Evolutionary conservation across 139 green algal genomes (phyloP).

Genomic region (Coelastrella sp.): DNA sequence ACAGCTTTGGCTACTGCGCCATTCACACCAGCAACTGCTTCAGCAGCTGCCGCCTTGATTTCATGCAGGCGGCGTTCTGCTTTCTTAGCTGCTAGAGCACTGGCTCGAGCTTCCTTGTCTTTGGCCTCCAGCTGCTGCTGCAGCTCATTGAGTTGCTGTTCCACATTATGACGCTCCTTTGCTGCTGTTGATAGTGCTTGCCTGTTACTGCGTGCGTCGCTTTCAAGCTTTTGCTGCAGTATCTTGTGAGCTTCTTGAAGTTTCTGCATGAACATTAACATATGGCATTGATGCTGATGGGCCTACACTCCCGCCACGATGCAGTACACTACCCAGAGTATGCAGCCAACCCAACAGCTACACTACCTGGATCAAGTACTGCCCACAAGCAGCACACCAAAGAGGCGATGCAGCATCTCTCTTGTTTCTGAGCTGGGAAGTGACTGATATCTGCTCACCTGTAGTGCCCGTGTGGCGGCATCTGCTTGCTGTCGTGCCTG

Average conservation of each 20-base stretch:
- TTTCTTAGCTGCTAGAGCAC: slow-evolving; percentile 33
- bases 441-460: background rate
- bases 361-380: background rate
- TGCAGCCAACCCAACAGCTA: background rate
- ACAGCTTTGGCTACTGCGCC: slow-evolving; percentile 2
- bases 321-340: background rate
- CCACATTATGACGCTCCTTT: slow-evolving; percentile 21
- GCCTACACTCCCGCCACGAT: background rate
- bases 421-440: background rate
- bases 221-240: slow-evolving; percentile 38
- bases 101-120: slow-evolving; percentile 27
- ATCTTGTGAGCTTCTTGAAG: slow-evolving; percentile 22
- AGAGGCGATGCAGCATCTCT: background rate
- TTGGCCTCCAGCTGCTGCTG: slow-evolving; percentile 25
- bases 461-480: background rate
- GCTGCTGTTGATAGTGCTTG: slow-evolving; percentile 36
- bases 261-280: slow-evolving; percentile 12
- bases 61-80: slow-evolving; percentile 1
- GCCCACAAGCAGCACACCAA: background rate
- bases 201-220: slow-evolving; percentile 20
- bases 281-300: background rate
- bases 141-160: slow-evolving; percentile 11
- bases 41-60: background rate
- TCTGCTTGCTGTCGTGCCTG: slow-evolving; percentile 32
- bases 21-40: background rate